phyloP scores from a whole-genome alignment of 495 filamentous ascomycete species.

The Acidiella bohemica region DNA sequence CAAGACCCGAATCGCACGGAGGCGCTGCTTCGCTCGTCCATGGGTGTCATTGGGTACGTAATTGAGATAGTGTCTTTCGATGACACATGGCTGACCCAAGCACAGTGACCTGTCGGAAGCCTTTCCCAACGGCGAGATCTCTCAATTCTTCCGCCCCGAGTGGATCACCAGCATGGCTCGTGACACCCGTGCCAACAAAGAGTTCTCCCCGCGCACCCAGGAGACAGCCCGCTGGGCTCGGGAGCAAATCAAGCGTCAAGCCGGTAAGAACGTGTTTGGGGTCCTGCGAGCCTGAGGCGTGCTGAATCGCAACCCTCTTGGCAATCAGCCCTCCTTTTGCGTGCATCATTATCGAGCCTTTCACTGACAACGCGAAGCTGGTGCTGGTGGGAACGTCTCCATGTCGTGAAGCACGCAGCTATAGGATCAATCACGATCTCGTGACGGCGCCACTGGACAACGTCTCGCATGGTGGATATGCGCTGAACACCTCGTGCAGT shows the following conservation, averaged over 20 bases:
- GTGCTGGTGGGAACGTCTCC: too few species aligned
- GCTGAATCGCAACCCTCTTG: too few species aligned
- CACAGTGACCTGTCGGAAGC: slow-evolving; percentile 81
- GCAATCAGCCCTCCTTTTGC: too few species aligned
- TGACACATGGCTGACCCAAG: slow-evolving; percentile 5
- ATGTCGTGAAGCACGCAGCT: too few species aligned
- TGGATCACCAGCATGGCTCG: slow-evolving; percentile 81
- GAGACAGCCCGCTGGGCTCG: slow-evolving; percentile 95
- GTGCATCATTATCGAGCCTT: too few species aligned
- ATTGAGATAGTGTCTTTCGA: slow-evolving; percentile 2
- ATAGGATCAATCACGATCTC: too few species aligned
- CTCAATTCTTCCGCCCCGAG: slow-evolving; percentile 69
- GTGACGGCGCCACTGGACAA: too few species aligned
- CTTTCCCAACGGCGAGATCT: slow-evolving; percentile 80
- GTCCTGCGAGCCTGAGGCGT: too few species aligned
- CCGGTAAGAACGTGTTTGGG: too few species aligned
- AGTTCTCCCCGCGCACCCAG: slow-evolving; percentile 67
- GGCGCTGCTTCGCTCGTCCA: slow-evolving; percentile 74
- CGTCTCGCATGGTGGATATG: too few species aligned
- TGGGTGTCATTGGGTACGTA: slow-evolving; percentile 89
- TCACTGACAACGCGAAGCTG: too few species aligned
- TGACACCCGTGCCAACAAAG: slow-evolving; percentile 71
- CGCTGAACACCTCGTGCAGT: too few species aligned
- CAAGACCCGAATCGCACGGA: slow-evolving; percentile 78
- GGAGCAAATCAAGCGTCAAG: slow-evolving; percentile 91